Base-by-base conservation (phyloP, 176 grass and related monocot species). In the Typha latifolia region DNA sequence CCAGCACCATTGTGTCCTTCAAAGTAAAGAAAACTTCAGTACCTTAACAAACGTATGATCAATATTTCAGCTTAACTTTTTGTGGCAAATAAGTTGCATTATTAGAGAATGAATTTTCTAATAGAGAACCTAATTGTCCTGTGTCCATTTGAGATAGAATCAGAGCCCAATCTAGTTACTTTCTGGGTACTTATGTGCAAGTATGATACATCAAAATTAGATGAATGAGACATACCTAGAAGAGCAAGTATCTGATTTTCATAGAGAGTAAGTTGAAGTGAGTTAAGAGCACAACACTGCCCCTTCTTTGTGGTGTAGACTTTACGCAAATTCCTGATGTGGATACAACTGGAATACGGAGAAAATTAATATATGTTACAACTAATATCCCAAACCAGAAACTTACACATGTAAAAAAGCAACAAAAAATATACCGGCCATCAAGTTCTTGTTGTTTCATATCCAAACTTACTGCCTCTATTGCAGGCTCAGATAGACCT, bases 161-260 rank as follows among this genome's bases (percentile, higher is more conserved):
- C 34, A 37, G 34, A 37, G 34, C 5, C 3, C 34, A 37, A 37
- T 37, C 34, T 4, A 37, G 3, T 37, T 6, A 6, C 5, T 37
- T 37, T 4, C 34, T 37, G 34, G 4, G 34, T 37, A 37, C 0
- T 37, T 7, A 37, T 37, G 34, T 37, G 7, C 34, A 37, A 37
- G 4, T 37, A 37, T 37, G 7, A 37, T 37, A 37, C 5, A 37
- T 37, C 24, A 8, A 37, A 37, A 37, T 37, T 37, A 37, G 34
- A 37, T 7, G 34, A 55, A 43, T 47, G 15, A 78, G 3, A 12
- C 67, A 15, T 72, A 83, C 81, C 81, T 55, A 83, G 63, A 83
- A 83, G 81, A 62, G 81, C 73, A 73, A 83, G 81, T 73, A 83
- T 78, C 51, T 83, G 81, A 63, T 83, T 83, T 72, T 83, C 81